Conservation (phyloP, 2,329 filamentous ascomycete species). For the Grosmannia clavigera region DNA sequence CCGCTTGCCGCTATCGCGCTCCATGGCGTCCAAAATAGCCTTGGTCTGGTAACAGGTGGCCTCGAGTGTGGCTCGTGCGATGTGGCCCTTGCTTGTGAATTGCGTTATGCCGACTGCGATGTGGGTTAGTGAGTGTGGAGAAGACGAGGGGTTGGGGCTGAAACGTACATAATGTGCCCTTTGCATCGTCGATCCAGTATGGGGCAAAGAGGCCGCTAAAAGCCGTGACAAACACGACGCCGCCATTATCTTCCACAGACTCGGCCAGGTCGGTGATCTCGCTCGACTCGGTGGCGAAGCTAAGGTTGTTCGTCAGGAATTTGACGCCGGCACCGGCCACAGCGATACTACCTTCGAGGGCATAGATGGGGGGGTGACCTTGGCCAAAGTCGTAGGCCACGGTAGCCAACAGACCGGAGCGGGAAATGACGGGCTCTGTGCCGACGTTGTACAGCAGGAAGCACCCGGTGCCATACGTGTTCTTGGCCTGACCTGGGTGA, state of each 20-base stretch:
- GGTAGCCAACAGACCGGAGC: conserved; percentile 71
- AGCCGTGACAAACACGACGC: conserved; percentile 77
- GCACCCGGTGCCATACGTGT: conserved; percentile 83
- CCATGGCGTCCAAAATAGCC: conserved; percentile 90
- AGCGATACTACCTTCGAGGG: conserved; percentile 72
- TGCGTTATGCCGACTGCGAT: conserved; percentile 63
- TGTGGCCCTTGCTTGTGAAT: conserved; percentile 74
- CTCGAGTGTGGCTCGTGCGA: conserved; percentile 79
- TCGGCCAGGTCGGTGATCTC: conserved; percentile 38
- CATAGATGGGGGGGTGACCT: conserved; percentile 53
- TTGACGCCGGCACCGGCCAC: conserved; percentile 74
- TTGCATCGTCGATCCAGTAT: conserved; percentile 90
- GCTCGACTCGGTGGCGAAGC: conserved; percentile 40
- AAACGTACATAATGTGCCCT: conserved; percentile 53
- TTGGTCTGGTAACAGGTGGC: conserved; percentile 89
- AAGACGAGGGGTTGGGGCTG: conserved; percentile 70
- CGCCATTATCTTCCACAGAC: conserved; percentile 59
- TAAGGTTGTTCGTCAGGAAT: conserved; percentile 54
- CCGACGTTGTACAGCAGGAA: conserved; percentile 87
- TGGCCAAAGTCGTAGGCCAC: conserved; percentile 71
- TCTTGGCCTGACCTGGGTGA: conserved; percentile 70
- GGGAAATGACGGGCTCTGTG: conserved; percentile 72
- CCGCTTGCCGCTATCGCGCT: conserved; percentile 66
- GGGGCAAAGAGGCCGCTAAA: conserved; percentile 86
- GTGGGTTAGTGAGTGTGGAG: conserved; percentile 48